These are phyloP conservation scores for Jatropha curcas DNA, from an alignment of 345 rosid species.

Conservation along the genomic window DNA sequence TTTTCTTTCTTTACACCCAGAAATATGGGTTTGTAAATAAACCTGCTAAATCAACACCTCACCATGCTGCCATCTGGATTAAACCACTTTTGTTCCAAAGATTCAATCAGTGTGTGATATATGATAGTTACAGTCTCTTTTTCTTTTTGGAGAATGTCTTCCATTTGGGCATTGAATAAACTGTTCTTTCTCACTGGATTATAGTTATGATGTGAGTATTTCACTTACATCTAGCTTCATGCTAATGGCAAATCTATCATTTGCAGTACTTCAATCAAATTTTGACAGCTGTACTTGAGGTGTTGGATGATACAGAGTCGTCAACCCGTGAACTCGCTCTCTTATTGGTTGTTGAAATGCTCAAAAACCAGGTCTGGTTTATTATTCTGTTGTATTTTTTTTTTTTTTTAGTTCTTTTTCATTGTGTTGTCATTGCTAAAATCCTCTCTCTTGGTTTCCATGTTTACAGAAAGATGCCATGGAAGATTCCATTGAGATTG, in stretches of 20 bases:
- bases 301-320: constrained; percentile 71
- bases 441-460: constrained; percentile 13
- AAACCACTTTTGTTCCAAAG: background rate
- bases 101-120: background rate
- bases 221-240: background rate
- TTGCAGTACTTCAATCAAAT: constrained; percentile 96
- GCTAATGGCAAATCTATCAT: constrained; percentile 9
- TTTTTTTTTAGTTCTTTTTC: background rate
- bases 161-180: background rate
- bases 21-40: background rate
- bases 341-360: constrained; percentile 77
- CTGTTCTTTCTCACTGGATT: background rate
- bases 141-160: background rate
- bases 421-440: background rate
- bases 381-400: background rate
- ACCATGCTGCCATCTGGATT: background rate
- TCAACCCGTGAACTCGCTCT: constrained; percentile 74
- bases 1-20: background rate
- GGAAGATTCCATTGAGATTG: constrained; percentile 94
- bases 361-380: constrained; percentile 74
- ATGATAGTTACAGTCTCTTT: background rate
- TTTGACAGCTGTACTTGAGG: constrained; percentile 93
- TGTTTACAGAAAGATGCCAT: constrained; percentile 69
- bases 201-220: background rate
- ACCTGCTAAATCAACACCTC: background rate